phyloP scores from a whole-genome alignment of 2,329 filamentous ascomycete genomes.

The Proliferodiscus dingleyae region DNA sequence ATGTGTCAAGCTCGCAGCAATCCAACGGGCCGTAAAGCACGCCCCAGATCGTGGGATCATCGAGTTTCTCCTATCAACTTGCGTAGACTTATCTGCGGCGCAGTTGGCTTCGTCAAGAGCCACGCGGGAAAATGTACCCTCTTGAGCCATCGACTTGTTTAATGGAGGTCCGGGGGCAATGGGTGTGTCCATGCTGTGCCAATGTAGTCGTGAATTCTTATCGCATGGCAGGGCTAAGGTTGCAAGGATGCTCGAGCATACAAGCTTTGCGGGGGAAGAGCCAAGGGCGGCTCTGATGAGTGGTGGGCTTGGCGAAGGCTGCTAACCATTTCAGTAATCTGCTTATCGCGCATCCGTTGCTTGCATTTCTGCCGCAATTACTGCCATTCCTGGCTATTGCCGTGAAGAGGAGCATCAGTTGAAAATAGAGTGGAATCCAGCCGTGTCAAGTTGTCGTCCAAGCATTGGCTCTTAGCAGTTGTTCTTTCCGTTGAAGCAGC shows the following conservation, averaged over 20 bases:
- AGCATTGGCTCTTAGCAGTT: no score
- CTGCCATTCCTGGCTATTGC: background rate
- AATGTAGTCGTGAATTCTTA: constrained; percentile 5
- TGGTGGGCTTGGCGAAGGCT: constrained; percentile 3
- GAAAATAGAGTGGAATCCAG: no score
- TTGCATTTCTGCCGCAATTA: background rate
- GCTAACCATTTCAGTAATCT: background rate
- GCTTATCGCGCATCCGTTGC: background rate
- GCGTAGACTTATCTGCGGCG: background rate
- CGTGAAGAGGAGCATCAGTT: background rate
- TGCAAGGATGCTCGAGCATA: background rate
- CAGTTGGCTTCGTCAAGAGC: background rate
- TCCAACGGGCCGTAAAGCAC: background rate
- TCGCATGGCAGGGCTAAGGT: background rate
- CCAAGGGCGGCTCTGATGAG: background rate
- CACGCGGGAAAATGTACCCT: no score
- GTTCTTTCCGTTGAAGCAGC: no score
- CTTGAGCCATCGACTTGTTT: no score
- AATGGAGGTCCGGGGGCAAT: background rate
- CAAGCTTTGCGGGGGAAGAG: constrained; percentile 10
- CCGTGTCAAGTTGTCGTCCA: no score
- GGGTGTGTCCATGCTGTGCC: background rate
- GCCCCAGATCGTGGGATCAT: no score
- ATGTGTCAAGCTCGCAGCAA: background rate
- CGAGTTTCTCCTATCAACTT: background rate